A percentile compares a stretch with the other conserved stretches of the same genome.
Evolutionary conservation across 345 rosid species (phyloP).

Genomic region (Arabis hirsuta): DNA sequence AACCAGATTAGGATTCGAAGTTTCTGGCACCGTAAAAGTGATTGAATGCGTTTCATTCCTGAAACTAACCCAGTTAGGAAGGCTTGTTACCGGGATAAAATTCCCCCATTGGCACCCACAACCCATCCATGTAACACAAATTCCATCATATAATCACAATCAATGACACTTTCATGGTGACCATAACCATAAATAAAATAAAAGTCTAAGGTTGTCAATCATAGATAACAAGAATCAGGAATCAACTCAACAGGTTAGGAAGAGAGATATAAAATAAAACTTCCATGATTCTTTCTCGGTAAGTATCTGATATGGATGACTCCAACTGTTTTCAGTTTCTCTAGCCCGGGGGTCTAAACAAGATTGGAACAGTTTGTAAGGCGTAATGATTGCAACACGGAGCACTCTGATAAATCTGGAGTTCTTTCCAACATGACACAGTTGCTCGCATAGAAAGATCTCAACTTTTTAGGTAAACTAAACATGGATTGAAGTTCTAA

Average conservation of each 20-base stretch:
- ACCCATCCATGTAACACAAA: conserved; percentile 20
- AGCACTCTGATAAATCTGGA: conserved; percentile 25
- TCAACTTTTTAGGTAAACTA: conserved; percentile 25
- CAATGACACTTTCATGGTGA: not conserved
- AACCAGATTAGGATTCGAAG: not conserved
- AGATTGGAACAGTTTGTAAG: conserved; percentile 12
- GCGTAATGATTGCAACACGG: conserved; percentile 2
- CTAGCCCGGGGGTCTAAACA: conserved; percentile 26
- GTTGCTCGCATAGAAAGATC: conserved; percentile 15
- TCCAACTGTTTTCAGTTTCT: conserved; percentile 16
- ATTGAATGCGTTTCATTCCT: conserved; percentile 4
- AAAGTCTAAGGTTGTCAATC: not conserved
- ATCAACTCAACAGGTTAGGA: not conserved
- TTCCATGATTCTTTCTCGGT: conserved; percentile 30
- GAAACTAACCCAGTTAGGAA: conserved; percentile 33
- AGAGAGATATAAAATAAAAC: not conserved
- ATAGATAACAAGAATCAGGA: conserved; percentile 6
- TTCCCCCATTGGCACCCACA: conserved; percentile 14
- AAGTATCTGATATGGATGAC: conserved; percentile 9
- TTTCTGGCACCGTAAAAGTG: conserved; percentile 33
- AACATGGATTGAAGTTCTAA: conserved; percentile 27
- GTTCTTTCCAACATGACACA: conserved; percentile 27
- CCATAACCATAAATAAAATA: not conserved
- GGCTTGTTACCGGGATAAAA: conserved; percentile 27
- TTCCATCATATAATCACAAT: not conserved